Base-by-base conservation (phyloP, 2,329 filamentous ascomycete species). In the Fusarium sp. region DNA sequence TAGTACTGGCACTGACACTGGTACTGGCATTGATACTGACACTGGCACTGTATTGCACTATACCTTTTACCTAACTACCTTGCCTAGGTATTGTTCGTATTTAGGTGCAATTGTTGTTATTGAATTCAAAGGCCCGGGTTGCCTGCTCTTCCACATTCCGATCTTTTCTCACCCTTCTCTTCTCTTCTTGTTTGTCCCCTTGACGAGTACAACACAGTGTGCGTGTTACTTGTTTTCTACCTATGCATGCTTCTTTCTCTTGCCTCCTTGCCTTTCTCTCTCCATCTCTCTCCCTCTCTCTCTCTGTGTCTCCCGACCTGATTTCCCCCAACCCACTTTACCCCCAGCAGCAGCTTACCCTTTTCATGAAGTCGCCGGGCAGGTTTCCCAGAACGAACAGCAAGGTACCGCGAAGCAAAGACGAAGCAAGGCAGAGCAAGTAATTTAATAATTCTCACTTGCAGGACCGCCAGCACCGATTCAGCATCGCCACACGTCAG, bases 251-350 rank as follows among this genome's bases (percentile, higher is more conserved):
- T 61, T 57, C 60, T 37, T 36, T 47, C 54, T 51, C 50, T 49
- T 36, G 13, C 31, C 38, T 60, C 47, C 19, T 19, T 19, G 19
- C 19, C 19, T 19, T 19, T 19, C 19, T 19, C 19, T 19, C 19
- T 19, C 19, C 4, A 3, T 47, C 47, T 36, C 52, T 47, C 47
- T 36, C 52, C 19, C 19, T 19, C 4, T 19, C 19, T 19, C 19
- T 19, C 19, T 19, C 19, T 19, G 3, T 47, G 41, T 36, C 52
- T 45, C 50, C 37, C 31, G 61, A 56, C 49, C 61, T 56, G 49
- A 60, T 56, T 52, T 47, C 58, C 54, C 49, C 45, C 19, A 63
- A 64, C 55, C 60, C 60, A 51, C 54, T 63, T 59, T 19, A 55
- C 46, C 41, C 39, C 44, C 13, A 38, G 23, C 35, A 51, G 52